Evolutionary conservation across 1,284 basidiomycete genomes (phyloP).

Genomic region (Trametes pubescens): DNA sequence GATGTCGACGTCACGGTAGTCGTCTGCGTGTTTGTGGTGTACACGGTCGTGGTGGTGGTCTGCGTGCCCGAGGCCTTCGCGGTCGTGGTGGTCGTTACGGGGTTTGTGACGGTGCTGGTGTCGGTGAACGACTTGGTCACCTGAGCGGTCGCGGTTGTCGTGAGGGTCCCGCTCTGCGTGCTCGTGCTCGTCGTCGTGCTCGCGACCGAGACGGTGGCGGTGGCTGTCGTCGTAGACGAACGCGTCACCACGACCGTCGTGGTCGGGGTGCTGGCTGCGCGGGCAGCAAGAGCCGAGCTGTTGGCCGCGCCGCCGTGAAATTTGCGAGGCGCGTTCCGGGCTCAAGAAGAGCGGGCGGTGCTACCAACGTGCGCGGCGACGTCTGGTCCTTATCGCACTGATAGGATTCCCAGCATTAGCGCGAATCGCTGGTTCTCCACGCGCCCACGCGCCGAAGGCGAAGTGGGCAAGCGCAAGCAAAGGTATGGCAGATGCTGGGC

Average conservation of each 20-base stretch:
- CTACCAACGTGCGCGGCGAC: no score
- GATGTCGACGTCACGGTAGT: conserved; percentile 3
- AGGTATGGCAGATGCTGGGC: no score
- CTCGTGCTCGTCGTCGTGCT: neutral
- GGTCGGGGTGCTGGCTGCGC: conserved; percentile 56
- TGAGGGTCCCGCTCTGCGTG: neutral
- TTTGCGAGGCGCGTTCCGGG: no score
- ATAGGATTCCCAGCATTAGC: no score
- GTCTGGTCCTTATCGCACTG: no score
- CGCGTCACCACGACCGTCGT: neutral
- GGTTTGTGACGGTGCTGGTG: neutral
- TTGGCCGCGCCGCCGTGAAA: no score
- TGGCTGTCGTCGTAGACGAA: neutral
- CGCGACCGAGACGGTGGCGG: neutral
- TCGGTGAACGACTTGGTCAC: neutral
- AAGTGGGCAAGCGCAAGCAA: no score
- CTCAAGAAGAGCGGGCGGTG: no score
- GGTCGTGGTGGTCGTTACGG: neutral
- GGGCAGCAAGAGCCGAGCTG: neutral
- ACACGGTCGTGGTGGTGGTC: neutral
- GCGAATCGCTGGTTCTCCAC: no score
- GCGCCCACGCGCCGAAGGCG: no score
- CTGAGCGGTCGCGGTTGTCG: neutral
- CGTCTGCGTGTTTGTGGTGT: neutral
- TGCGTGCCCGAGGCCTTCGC: neutral